Percentiles rank a stretch among this genome's conserved stretches.
phyloP scores from a whole-genome alignment of 192 early-diverging fungal species.

The Spizellomyces sp. region DNA sequence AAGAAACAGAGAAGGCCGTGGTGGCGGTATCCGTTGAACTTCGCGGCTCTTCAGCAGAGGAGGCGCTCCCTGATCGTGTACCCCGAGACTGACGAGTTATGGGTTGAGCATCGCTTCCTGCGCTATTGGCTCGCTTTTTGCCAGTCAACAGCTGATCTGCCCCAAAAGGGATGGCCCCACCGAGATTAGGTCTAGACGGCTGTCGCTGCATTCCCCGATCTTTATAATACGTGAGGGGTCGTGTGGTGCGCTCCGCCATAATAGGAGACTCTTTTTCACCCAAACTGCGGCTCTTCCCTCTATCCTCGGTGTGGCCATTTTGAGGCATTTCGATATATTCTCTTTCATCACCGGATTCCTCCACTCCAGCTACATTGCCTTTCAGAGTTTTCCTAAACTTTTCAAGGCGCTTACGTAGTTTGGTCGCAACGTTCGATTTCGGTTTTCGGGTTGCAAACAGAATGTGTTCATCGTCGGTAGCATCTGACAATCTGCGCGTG shows the following conservation, averaged over 20 bases:
- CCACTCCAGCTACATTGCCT: slow-evolving; percentile 9
- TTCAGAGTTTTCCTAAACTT: slow-evolving; percentile 22
- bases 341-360: slow-evolving; percentile 17
- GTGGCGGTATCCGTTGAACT: neutral
- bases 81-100: neutral
- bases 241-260: neutral
- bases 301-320: no score
- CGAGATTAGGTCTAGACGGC: neutral
- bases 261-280: neutral
- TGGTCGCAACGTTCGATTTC: slow-evolving; percentile 17
- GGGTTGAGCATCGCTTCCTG: neutral
- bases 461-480: slow-evolving; percentile 11
- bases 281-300: neutral
- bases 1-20: neutral
- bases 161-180: neutral
- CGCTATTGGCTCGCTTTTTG: neutral
- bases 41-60: neutral
- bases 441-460: neutral
- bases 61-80: neutral
- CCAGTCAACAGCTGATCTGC: neutral
- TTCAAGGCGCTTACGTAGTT: slow-evolving; percentile 14
- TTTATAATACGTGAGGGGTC: neutral
- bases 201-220: neutral
- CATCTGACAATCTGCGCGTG: slow-evolving; percentile 4
- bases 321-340: neutral